Base-by-base conservation (phyloP, 805 yeast species). In the Metschnikowia dekortorum region DNA sequence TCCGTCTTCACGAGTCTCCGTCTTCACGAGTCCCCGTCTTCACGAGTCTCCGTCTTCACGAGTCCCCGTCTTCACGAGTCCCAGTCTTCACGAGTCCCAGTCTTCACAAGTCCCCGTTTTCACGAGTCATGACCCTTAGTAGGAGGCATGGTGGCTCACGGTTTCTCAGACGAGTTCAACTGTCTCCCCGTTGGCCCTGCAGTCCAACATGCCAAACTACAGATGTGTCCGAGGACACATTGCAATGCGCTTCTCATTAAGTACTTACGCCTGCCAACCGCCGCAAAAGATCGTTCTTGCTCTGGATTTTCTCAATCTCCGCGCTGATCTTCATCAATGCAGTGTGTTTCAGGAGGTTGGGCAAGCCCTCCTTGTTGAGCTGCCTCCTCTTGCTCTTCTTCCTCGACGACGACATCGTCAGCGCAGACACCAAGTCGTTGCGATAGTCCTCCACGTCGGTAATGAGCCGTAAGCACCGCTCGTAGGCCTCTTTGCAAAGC, bases 401-500 rank as follows among this genome's bases (percentile, higher is more conserved):
- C 49, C 55, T 60, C n/a, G 55, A 40, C 30, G 45, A 34, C n/a
- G 50, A 26, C 33, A 45, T 44, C 10, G 55, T 43, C 43, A 58
- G 53, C 22, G 65, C 66, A 8, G 57, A 42, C 32, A 63, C 66
- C 39, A 67, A 63, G 39, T 64, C 65, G 40, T 66, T 65, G 51
- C 62, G 62, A 54, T 65, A 73, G 22, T 70, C 74, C 28, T 72
- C 74, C 39, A 71, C 66, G 47, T 73, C 65, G 22, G 73, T 70
- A 33, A 73, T 68, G 44, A 71, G 61, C 26, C 69, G 60, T 46
- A 73, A 61, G 55, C 78, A 73, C 41, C 78, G 53, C 51, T 73
- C 75, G 56, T 73, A 73, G 7, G 77, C 78, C 52, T 70, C 62
- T 56, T 72, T 72, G 58, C 78, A 73, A 54, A 72, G 61, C 60